Conservation (phyloP, 805 yeast genomes). For the Ascoidea asiatica region DNA sequence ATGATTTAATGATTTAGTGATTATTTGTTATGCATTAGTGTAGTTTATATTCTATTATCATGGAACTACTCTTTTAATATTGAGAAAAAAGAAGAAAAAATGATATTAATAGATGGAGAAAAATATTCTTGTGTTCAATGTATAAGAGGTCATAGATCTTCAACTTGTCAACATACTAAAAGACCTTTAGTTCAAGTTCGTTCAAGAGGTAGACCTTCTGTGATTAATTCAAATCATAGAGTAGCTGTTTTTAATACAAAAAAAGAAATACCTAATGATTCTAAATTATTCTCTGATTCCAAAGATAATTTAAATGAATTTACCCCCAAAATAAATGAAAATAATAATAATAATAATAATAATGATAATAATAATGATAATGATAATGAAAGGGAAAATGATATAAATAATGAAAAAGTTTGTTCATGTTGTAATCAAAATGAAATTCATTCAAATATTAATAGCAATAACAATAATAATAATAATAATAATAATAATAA, state of each 20-base stretch:
- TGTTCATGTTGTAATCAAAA: too few species aligned
- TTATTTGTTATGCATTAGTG: too few species aligned
- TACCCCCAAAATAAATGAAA: not conserved
- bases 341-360: conserved; percentile 6
- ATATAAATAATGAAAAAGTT: too few species aligned
- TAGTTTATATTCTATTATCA: too few species aligned
- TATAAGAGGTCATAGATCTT: conserved; percentile 73
- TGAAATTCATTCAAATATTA: too few species aligned
- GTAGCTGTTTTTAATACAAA: conserved; percentile 13
- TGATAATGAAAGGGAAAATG: too few species aligned
- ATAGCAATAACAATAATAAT: conserved; percentile 1
- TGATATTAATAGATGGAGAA: conserved; percentile 61
- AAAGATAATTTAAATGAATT: not conserved
- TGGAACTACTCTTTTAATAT: too few species aligned
- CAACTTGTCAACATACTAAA: conserved; percentile 59
- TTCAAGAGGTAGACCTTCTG: conserved; percentile 62
- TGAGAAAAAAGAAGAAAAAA: too few species aligned
- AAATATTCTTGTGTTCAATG: conserved; percentile 70
- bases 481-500: not conserved
- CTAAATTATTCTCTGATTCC: not conserved
- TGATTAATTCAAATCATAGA: conserved; percentile 24
- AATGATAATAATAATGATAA: not conserved
- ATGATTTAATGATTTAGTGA: too few species aligned
- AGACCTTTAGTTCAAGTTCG: conserved; percentile 69
- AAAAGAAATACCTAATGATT: not conserved